Evolutionary conservation across 805 yeast species (phyloP).

Genomic region (Saturnispora hagleri): DNA sequence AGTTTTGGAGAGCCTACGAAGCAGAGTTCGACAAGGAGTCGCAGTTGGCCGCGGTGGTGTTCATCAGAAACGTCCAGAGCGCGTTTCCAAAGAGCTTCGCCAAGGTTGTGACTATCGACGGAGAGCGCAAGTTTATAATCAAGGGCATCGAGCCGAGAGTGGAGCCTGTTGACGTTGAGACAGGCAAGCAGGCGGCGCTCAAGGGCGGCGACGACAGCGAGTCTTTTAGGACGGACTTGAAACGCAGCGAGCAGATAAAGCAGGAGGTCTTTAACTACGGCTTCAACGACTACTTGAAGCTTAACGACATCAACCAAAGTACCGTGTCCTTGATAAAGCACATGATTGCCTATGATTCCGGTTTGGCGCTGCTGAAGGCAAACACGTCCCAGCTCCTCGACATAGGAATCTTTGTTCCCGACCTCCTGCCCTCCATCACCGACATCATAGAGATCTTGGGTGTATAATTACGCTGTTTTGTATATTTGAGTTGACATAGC

Average conservation of each 20-base stretch:
- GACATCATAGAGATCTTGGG: conserved; percentile 12
- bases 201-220: conserved; percentile 9
- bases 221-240: conserved; percentile 12
- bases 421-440: conserved; percentile 21
- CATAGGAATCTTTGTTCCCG: conserved; percentile 29
- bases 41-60: conserved; percentile 89
- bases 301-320: conserved; percentile 34
- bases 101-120: conserved; percentile 70
- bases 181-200: conserved; percentile 36
- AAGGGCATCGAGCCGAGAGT: conserved; percentile 89
- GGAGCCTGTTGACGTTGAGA: conserved; percentile 39
- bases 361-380: conserved; percentile 28
- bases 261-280: conserved; percentile 26
- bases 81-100: conserved; percentile 88
- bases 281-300: conserved; percentile 24
- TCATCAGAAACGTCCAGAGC: conserved; percentile 84
- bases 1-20: conserved; percentile 93
- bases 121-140: conserved; percentile 71
- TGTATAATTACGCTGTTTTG: neutral
- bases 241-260: conserved; percentile 23
- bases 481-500: neutral
- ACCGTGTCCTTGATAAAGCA: conserved; percentile 30
- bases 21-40: conserved; percentile 64
- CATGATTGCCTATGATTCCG: conserved; percentile 25
- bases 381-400: conserved; percentile 26